Conservation (phyloP, 805 yeast species). For the Barnettozyma botsteinii region DNA sequence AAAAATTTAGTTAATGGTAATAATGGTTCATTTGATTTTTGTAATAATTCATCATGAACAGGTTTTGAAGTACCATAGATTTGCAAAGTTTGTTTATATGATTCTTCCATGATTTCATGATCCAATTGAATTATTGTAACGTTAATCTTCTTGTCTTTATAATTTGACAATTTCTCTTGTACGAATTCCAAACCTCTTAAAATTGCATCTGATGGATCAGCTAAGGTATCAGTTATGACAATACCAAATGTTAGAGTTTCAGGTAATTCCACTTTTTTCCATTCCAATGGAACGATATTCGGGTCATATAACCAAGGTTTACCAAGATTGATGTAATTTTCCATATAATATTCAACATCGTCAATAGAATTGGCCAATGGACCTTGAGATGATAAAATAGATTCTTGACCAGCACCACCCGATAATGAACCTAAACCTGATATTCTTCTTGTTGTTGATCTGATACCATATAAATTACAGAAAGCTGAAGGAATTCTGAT, state of each 20-base stretch:
- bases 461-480: conserved; percentile 53
- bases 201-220: conserved; percentile 62
- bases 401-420: conserved; percentile 37
- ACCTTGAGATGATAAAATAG: conserved; percentile 63
- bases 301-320: conserved; percentile 56
- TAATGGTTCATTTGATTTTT: conserved; percentile 66
- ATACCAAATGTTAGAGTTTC: conserved; percentile 52
- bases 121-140: conserved; percentile 48
- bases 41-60: conserved; percentile 47
- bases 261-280: conserved; percentile 32
- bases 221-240: conserved; percentile 58
- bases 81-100: conserved; percentile 45
- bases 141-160: conserved; percentile 32
- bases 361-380: conserved; percentile 61
- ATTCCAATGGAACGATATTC: conserved; percentile 30
- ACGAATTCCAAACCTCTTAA: conserved; percentile 47
- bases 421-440: conserved; percentile 22
- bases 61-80: conserved; percentile 58
- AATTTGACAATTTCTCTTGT: conserved; percentile 39
- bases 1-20: conserved; percentile 59
- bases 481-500: conserved; percentile 66
- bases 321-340: conserved; percentile 44
- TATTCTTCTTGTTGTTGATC: conserved; percentile 53
- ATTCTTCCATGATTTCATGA: conserved; percentile 46
- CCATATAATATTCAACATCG: conserved; percentile 66